A percentile compares a stretch with the other conserved stretches of the same genome.
Evolutionary conservation across 1,284 basidiomycete species (phyloP).

Genomic region (Boletus sp.): DNA sequence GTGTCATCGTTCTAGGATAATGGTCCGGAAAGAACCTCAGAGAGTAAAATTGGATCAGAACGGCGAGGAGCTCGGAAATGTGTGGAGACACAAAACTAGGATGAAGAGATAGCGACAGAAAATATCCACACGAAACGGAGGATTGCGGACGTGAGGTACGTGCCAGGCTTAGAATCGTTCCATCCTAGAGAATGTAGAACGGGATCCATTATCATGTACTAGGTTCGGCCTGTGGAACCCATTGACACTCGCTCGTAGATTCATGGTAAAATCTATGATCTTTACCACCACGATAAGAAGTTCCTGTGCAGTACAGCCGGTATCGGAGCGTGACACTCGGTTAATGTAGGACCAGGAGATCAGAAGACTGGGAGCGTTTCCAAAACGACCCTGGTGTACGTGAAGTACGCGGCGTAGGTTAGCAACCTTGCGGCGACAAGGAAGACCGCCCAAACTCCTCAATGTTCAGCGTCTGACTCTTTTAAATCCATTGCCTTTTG

Average conservation of each 20-base stretch:
- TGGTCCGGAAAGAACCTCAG: conserved; percentile 1
- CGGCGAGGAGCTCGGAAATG: conserved; percentile 8
- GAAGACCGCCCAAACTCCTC: too few relatives aligned
- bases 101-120: conserved; percentile 1
- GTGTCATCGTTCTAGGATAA: conserved; percentile 18
- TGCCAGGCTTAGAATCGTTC: too few relatives aligned
- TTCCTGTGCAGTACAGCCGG: conserved; percentile 72
- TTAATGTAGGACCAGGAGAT: too few relatives aligned
- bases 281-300: conserved; percentile 93
- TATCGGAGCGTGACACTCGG: too few relatives aligned
- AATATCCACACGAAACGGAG: background rate
- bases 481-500: conserved; percentile 1
- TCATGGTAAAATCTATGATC: conserved; percentile 96
- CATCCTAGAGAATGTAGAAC: too few relatives aligned
- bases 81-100: background rate
- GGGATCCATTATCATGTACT: background rate
- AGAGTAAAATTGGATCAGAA: conserved; percentile 1
- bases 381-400: too few relatives aligned
- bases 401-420: too few relatives aligned
- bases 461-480: too few relatives aligned
- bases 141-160: background rate
- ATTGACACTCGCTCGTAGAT: conserved; percentile 80
- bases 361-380: too few relatives aligned
- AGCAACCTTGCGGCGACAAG: too few relatives aligned
- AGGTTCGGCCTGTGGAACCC: too few relatives aligned